Conservation (phyloP, 2,329 filamentous ascomycete genomes). For the Paecilomyces niveus region DNA sequence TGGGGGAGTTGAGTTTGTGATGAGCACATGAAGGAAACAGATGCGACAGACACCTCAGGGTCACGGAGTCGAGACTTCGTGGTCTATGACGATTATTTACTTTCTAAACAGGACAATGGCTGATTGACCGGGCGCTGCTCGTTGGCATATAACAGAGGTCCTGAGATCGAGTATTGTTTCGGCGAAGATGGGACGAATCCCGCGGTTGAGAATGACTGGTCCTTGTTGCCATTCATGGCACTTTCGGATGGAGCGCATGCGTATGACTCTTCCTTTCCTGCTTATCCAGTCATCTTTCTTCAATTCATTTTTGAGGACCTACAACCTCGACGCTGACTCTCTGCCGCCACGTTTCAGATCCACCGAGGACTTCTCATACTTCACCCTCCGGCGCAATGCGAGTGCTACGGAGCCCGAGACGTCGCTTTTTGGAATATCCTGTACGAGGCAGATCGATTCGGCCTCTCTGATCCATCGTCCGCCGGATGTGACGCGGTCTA, state of each 20-base stretch:
- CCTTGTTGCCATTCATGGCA: constrained; percentile 90
- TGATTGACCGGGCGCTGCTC: not conserved
- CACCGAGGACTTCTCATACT: constrained; percentile 96
- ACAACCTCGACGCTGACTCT: not conserved
- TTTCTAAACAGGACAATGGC: not conserved
- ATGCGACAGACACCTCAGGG: not conserved
- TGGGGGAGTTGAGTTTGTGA: not conserved
- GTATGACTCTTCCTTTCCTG: constrained; percentile 44
- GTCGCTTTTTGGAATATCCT: constrained; percentile 92
- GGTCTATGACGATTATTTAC: not conserved
- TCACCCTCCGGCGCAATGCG: constrained; percentile 66
- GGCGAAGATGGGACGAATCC: constrained; percentile 72
- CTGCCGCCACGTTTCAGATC: constrained; percentile 45
- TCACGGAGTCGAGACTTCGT: not conserved
- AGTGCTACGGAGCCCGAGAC: constrained; percentile 50
- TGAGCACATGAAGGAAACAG: not conserved
- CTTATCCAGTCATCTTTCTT: not conserved
- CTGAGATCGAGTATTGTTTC: constrained; percentile 91
- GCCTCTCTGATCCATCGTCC: constrained; percentile 69
- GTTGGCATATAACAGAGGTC: constrained; percentile 51
- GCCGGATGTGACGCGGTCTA: constrained; percentile 88
- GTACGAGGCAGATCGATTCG: constrained; percentile 83
- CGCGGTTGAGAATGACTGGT: constrained; percentile 79
- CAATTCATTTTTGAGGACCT: not conserved
- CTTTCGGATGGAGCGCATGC: constrained; percentile 92